Percentiles rank a stretch among this genome's conserved stretches.
phyloP scores from a whole-genome alignment of 1,284 basidiomycete genomes.

The Ustilago nuda region DNA sequence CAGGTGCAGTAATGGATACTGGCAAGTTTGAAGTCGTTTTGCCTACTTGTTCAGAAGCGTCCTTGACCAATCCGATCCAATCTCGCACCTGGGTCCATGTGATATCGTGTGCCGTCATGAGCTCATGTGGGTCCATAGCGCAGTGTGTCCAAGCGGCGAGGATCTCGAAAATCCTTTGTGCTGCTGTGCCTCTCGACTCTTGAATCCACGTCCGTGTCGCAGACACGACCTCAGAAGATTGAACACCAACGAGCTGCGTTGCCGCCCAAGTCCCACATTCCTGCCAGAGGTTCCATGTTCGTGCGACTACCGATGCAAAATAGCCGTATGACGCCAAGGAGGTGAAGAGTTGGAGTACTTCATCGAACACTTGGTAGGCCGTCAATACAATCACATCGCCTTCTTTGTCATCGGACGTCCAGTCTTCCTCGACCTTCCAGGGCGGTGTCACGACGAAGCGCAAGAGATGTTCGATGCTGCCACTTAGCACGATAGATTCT shows the following conservation, averaged over 20 bases:
- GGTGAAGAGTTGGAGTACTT: constrained; percentile 75
- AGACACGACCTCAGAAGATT: background rate
- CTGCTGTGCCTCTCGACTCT: constrained; percentile 23
- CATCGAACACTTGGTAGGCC: constrained; percentile 39
- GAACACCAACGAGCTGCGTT: constrained; percentile 11
- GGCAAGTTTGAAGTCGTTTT: background rate
- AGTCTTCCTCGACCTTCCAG: constrained; percentile 69
- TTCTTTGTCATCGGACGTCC: constrained; percentile 23
- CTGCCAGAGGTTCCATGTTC: constrained; percentile 45
- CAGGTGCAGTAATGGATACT: constrained; percentile 11
- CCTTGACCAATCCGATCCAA: constrained; percentile 73
- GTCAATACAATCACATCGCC: constrained; percentile 71
- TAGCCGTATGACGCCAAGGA: constrained; percentile 82
- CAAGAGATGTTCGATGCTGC: constrained; percentile 76
- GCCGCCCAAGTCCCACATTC: constrained; percentile 43
- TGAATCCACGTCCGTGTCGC: constrained; percentile 13
- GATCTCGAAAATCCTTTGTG: constrained; percentile 70
- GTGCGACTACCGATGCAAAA: constrained; percentile 75
- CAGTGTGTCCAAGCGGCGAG: constrained; percentile 82
- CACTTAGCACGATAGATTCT: constrained; percentile 72
- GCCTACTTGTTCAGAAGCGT: constrained; percentile 8
- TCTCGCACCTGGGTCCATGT: constrained; percentile 85
- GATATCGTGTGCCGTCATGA: constrained; percentile 85
- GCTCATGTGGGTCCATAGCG: constrained; percentile 87
- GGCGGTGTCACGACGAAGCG: constrained; percentile 80